Evolutionary conservation across 805 yeast genomes (phyloP), one percentile per base, ranked within the genome.

Genomic region (Metschnikowia dekortorum): DNA sequence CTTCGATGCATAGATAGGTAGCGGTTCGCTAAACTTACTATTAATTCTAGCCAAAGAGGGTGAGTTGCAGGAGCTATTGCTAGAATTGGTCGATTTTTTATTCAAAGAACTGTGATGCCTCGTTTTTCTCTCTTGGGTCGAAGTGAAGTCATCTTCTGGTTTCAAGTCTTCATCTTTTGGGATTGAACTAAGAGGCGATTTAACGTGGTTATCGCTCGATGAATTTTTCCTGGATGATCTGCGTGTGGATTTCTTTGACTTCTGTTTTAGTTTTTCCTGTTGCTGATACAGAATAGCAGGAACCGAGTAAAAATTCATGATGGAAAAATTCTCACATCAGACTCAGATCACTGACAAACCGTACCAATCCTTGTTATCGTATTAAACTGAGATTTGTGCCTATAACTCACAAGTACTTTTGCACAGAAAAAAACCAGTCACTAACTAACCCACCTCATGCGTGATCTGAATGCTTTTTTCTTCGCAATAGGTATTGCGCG

Each of bases 221-320:
- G 45, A 42, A 33, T 14, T 31, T 42, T 42, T 42, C 34, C 16
- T 22, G n/a, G 45, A 33, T 22, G 38, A 26, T 22, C 31, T 42
- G 18, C 11, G 29, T 10, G 46, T 13, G 13, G 39, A 38, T 49
- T 59, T 56, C 42, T 61, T 58, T 37, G 55, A 55, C 35, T 47
- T 51, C 11, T 32, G 45, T 42, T 32, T 48, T 39, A 71, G 46
- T 53, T 71, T 71, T 53, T 73, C 74, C 50, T 69, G 67, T 29
- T 71, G 70, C 56, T 73, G 77, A 52, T 68, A 73, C 63, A 68
- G 70, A 50, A 70, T 67, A 18, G 71, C 53, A 1, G 75, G 75
- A 1, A 71, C 76, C 14, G 69, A 62, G 43, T 62, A 71, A 55
- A 66, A 72, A 52, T 68, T 70, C 76, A 71, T 71, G 29, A 31